These are phyloP conservation scores for Dioszegia hungarica DNA, from an alignment of 768 basidiomycete genomes.

Conservation along the genomic window DNA sequence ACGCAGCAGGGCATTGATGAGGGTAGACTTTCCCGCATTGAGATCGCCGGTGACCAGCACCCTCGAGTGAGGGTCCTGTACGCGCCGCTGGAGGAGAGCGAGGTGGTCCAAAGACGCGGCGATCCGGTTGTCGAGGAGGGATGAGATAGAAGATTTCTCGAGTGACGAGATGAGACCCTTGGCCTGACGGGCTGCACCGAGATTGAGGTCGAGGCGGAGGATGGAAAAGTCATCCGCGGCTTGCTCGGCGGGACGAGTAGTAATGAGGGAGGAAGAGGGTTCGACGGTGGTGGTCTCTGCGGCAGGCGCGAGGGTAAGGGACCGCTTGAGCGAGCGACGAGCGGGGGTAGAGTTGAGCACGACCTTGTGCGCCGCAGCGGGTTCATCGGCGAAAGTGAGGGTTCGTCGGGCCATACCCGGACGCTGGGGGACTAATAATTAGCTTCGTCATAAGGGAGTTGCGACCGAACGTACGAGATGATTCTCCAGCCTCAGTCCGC, in stretches of 20 bases:
- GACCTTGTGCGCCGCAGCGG: constrained; percentile 63
- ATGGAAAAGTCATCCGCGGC: constrained; percentile 65
- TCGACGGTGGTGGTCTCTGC: constrained; percentile 10
- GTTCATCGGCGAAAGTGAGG: constrained; percentile 81
- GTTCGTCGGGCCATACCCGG: constrained; percentile 57
- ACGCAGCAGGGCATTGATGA: constrained; percentile 90
- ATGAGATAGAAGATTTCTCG: constrained; percentile 87
- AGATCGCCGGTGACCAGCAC: constrained; percentile 97
- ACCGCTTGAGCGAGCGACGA: constrained; percentile 54
- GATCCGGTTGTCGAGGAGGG: constrained; percentile 82
- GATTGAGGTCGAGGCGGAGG: constrained; percentile 85
- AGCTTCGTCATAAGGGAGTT: background rate
- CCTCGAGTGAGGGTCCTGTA: constrained; percentile 87
- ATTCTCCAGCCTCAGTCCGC: constrained; percentile 19
- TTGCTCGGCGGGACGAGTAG: constrained; percentile 52
- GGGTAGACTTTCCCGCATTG: constrained; percentile 96
- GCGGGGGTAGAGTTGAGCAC: constrained; percentile 55
- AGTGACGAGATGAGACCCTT: constrained; percentile 73
- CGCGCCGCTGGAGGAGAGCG: constrained; percentile 74
- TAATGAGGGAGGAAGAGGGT: background rate
- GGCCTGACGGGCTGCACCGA: constrained; percentile 67
- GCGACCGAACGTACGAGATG: constrained; percentile 11
- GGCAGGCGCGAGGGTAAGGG: constrained; percentile 54
- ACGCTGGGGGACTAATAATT: constrained; percentile 24
- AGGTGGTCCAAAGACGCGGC: constrained; percentile 69